Evolutionary conservation across 2,329 filamentous ascomycete genomes (phyloP).

Genomic region (Beauveria rudraprayagi): DNA sequence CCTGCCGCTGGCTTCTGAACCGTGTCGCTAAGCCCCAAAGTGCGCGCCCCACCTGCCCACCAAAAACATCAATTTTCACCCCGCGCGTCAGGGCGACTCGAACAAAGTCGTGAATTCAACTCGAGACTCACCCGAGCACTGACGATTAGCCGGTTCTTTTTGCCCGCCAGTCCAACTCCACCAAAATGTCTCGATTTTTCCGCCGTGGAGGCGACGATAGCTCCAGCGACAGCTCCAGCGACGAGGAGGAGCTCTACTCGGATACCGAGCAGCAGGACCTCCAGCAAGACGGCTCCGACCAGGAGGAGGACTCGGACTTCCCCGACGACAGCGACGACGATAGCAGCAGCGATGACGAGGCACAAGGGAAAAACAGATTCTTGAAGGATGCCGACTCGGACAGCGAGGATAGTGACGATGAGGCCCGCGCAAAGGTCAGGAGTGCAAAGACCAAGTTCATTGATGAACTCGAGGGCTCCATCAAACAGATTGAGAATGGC

Average conservation of each 20-base stretch:
- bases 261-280: constrained; percentile 58
- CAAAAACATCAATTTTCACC: constrained; percentile 34
- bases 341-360: constrained; percentile 57
- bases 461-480: constrained; percentile 84
- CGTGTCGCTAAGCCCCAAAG: constrained; percentile 31
- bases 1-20: neutral
- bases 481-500: constrained; percentile 90
- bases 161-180: constrained; percentile 14
- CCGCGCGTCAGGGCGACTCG: constrained; percentile 13
- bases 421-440: constrained; percentile 80
- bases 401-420: constrained; percentile 80
- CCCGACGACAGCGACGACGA: constrained; percentile 43
- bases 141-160: neutral
- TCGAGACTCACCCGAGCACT: constrained; percentile 7
- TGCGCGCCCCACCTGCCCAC: constrained; percentile 32
- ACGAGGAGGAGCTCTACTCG: constrained; percentile 91
- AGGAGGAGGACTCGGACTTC: constrained; percentile 40
- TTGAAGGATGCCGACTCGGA: constrained; percentile 66
- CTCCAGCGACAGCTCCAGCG: constrained; percentile 90
- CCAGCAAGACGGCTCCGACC: constrained; percentile 48
- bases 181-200: constrained; percentile 93
- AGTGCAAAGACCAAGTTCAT: constrained; percentile 96
- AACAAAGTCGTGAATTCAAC: constrained; percentile 13
- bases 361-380: constrained; percentile 72
- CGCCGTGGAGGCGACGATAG: constrained; percentile 75